These are phyloP conservation scores for Xylaria sp. DNA, from an alignment of 2,329 filamentous ascomycete species.

Conservation along the genomic window DNA sequence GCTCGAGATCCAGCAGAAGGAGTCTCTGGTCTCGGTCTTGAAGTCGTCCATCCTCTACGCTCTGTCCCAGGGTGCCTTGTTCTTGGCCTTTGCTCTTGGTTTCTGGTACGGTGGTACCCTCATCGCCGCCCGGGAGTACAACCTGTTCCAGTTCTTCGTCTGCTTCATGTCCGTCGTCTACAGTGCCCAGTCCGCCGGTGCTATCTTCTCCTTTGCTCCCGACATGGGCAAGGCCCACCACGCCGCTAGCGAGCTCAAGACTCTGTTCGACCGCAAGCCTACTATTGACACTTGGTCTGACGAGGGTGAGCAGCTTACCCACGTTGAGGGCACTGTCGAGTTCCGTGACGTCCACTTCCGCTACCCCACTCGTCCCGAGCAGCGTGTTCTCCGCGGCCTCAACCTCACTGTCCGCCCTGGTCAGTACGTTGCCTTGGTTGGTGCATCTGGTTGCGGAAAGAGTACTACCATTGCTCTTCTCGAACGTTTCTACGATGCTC, in stretches of 20 bases:
- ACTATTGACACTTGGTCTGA: slow-evolving; percentile 75
- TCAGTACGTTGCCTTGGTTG: slow-evolving; percentile 83
- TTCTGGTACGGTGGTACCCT: slow-evolving; percentile 89
- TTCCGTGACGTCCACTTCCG: slow-evolving; percentile 92
- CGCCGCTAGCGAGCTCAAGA: slow-evolving; percentile 74
- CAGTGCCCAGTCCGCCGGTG: slow-evolving; percentile 84
- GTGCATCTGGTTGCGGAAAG: slow-evolving; percentile 92
- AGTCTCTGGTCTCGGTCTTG: slow-evolving; percentile 66
- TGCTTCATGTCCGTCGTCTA: slow-evolving; percentile 87
- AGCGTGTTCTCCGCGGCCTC: slow-evolving; percentile 83
- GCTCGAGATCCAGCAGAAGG: slow-evolving; percentile 60
- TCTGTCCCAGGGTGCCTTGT: slow-evolving; percentile 75
- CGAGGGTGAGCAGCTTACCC: slow-evolving; percentile 57
- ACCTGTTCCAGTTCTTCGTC: slow-evolving; percentile 84
- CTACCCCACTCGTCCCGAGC: slow-evolving; percentile 85
- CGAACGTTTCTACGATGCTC: slow-evolving; percentile 90
- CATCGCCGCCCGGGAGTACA: slow-evolving; percentile 65
- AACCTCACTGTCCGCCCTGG: slow-evolving; percentile 69
- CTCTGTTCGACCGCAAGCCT: slow-evolving; percentile 76
- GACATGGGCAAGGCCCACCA: slow-evolving; percentile 92
- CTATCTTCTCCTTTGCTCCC: slow-evolving; percentile 81
- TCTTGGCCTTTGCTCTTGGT: slow-evolving; percentile 76
- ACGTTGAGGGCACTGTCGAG: slow-evolving; percentile 73
- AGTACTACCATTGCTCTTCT: slow-evolving; percentile 86
- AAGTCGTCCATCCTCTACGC: slow-evolving; percentile 78